phyloP scores from a whole-genome alignment of 1,284 basidiomycete species.

The Mycena citricolor region DNA sequence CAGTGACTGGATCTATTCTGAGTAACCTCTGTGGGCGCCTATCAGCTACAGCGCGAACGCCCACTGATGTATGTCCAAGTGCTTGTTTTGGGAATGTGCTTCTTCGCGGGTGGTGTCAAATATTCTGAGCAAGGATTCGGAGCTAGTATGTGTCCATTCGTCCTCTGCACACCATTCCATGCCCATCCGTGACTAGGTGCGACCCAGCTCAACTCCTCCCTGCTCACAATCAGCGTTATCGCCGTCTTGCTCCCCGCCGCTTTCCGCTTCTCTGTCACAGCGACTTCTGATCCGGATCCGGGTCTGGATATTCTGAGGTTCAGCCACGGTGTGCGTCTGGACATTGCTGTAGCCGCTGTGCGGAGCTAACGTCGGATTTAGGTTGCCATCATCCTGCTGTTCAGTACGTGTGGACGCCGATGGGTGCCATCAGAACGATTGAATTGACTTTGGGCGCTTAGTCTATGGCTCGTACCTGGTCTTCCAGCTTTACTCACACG shows the following conservation, averaged over 20 bases:
- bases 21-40: conserved; percentile 71
- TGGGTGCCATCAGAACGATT: conserved; percentile 4
- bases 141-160: conserved; percentile 42
- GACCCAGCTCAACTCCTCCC: conserved; percentile 76
- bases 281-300: conserved; percentile 31
- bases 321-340: conserved; percentile 68
- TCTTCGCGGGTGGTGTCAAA: conserved; percentile 66
- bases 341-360: neutral
- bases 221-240: conserved; percentile 78
- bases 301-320: conserved; percentile 61
- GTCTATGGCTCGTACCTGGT: conserved; percentile 72
- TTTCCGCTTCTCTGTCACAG: conserved; percentile 43
- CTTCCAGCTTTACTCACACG: conserved; percentile 87
- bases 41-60: no score
- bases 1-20: conserved; percentile 79
- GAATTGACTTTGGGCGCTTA: conserved; percentile 28
- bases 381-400: conserved; percentile 77
- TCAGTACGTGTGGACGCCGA: conserved; percentile 49
- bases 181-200: conserved; percentile 47
- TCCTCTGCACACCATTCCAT: neutral
- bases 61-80: conserved; percentile 38
- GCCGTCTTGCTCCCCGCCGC: conserved; percentile 78
- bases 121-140: conserved; percentile 76
- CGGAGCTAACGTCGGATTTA: conserved; percentile 28
- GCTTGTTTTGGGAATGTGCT: conserved; percentile 82